A percentile compares a stretch with the other conserved stretches of the same genome.
These are phyloP conservation scores for Penicillium occitanis DNA, from an alignment of 2,329 filamentous ascomycete genomes.

Conservation along the genomic window DNA sequence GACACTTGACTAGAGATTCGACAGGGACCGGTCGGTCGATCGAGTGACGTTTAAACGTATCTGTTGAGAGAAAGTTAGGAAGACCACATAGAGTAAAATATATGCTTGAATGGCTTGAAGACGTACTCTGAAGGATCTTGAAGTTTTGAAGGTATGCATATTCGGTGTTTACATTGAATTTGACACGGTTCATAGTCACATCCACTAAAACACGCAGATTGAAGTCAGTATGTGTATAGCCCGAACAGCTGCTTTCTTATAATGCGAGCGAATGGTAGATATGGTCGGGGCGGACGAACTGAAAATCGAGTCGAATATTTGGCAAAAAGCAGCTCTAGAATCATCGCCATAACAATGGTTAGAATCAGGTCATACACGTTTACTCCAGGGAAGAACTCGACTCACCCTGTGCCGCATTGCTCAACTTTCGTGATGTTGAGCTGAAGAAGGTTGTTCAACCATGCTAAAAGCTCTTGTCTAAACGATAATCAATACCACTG, in stretches of 20 bases:
- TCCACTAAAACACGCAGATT: slow-evolving; percentile 58
- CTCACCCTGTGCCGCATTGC: slow-evolving; percentile 95
- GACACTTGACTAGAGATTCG: slow-evolving; percentile 89
- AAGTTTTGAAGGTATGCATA: slow-evolving; percentile 98
- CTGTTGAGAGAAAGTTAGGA: slow-evolving; percentile 38
- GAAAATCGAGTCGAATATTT: slow-evolving; percentile 98
- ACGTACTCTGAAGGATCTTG: slow-evolving; percentile 91
- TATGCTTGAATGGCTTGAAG: background rate
- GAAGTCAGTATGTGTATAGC: background rate
- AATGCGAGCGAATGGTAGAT: background rate
- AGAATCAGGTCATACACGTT: slow-evolving; percentile 27
- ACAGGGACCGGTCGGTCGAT: slow-evolving; percentile 90
- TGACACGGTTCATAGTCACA: slow-evolving; percentile 91
- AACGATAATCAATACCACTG: slow-evolving; percentile 12
- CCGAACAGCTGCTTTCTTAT: background rate
- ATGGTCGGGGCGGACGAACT: slow-evolving; percentile 47
- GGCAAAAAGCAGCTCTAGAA: slow-evolving; percentile 83
- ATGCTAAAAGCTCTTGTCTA: slow-evolving; percentile 94
- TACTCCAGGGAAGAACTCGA: background rate
- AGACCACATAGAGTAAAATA: background rate
- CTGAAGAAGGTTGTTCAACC: slow-evolving; percentile 96
- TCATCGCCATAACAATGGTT: slow-evolving; percentile 22
- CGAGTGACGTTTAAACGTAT: slow-evolving; percentile 78
- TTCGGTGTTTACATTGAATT: slow-evolving; percentile 97
- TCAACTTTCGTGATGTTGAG: slow-evolving; percentile 98